Conservation (phyloP, 768 basidiomycete genomes). For the Kwoniella shandongensis region DNA sequence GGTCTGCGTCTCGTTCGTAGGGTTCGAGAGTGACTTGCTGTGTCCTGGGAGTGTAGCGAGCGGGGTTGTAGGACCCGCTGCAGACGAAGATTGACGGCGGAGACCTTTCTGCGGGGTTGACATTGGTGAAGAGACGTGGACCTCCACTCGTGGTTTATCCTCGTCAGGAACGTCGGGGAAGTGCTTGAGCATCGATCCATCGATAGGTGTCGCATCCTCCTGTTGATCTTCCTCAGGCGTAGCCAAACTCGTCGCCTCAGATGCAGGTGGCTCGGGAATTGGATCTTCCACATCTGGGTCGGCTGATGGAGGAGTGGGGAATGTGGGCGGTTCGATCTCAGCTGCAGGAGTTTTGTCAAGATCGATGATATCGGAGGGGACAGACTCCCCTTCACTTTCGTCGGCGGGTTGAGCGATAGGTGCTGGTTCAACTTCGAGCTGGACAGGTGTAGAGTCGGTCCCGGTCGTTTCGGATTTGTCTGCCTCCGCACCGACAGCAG, state of each 20-base stretch:
- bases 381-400: not conserved
- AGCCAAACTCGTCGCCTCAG: slow-evolving; percentile 4
- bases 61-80: slow-evolving; percentile 18
- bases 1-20: not conserved
- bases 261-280: not conserved
- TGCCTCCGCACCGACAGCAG: slow-evolving; percentile 15
- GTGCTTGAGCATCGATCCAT: slow-evolving; percentile 28
- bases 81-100: not conserved
- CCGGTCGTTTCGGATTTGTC: not conserved
- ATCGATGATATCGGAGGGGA: not conserved
- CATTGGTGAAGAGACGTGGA: slow-evolving; percentile 36
- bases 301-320: slow-evolving; percentile 24
- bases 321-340: slow-evolving; percentile 16
- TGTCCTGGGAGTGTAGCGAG: slow-evolving; percentile 20
- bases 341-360: slow-evolving; percentile 1
- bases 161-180: slow-evolving; percentile 49
- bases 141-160: slow-evolving; percentile 40
- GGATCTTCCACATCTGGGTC: slow-evolving; percentile 27
- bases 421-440: slow-evolving; percentile 40
- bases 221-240: not conserved
- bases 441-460: slow-evolving; percentile 12
- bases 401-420: slow-evolving; percentile 38
- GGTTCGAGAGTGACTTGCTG: slow-evolving; percentile 13
- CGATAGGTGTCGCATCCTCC: slow-evolving; percentile 31
- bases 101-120: slow-evolving; percentile 22